A percentile compares a stretch with the other conserved stretches of the same genome.
These are phyloP conservation scores for Plasmodium coatneyi DNA, from an alignment of 169 alveolate species.

Conservation along the genomic window DNA sequence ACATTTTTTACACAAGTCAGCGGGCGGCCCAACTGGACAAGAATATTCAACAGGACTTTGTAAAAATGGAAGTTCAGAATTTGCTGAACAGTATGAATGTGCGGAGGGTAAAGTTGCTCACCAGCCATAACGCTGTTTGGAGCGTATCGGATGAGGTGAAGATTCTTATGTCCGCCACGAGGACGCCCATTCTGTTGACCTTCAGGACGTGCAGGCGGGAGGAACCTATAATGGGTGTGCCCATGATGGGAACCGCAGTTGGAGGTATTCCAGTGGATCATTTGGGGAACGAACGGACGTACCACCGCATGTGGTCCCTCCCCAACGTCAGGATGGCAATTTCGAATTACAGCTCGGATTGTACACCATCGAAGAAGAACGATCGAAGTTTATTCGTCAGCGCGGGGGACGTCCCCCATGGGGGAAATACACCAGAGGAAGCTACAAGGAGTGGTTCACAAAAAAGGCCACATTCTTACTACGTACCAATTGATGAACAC, in stretches of 20 bases:
- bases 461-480: not conserved
- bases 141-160: slow-evolving; percentile 36
- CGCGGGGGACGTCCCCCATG: not conserved
- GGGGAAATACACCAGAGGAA: not conserved
- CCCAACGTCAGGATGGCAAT: not conserved
- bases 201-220: not conserved
- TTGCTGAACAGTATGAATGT: slow-evolving; percentile 25
- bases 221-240: not conserved
- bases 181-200: slow-evolving; percentile 42
- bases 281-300: not conserved
- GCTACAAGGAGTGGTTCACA: not conserved
- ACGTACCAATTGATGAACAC: not conserved
- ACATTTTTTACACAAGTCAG: slow-evolving; percentile 27
- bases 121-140: slow-evolving; percentile 26
- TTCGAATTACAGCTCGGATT: not conserved
- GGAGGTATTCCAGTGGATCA: not conserved
- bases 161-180: slow-evolving; percentile 69
- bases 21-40: slow-evolving; percentile 45
- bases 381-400: not conserved
- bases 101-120: slow-evolving; percentile 26
- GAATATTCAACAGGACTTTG: slow-evolving; percentile 37
- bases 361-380: not conserved
- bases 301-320: not conserved
- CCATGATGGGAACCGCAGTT: not conserved
- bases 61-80: slow-evolving; percentile 47